Evolutionary conservation across 176 grass and related monocot species (phyloP).

Genomic region (Hordeum vulgare): DNA sequence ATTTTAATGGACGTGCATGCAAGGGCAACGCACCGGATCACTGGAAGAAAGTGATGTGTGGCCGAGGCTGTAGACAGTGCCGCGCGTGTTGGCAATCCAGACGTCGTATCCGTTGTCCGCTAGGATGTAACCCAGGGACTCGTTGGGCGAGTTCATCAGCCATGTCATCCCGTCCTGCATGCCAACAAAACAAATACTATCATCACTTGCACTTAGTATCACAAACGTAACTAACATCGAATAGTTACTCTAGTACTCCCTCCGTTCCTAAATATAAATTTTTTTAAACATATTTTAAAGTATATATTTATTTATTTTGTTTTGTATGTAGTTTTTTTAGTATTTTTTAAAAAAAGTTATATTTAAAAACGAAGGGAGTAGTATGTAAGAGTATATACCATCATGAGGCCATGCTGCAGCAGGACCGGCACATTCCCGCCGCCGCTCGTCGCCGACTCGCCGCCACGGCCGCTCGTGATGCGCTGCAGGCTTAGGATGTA

Average conservation of each 20-base stretch:
- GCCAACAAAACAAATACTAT: background rate
- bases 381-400: no score
- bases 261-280: no score
- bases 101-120: slow-evolving; percentile 54
- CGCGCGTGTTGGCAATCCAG: slow-evolving; percentile 51
- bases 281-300: no score
- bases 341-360: no score
- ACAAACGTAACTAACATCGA: no score
- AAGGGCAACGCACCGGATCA: slow-evolving; percentile 3
- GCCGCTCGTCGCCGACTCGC: background rate
- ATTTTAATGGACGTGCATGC: no score
- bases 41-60: slow-evolving; percentile 34
- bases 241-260: no score
- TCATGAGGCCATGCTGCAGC: slow-evolving; percentile 52
- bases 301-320: no score
- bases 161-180: slow-evolving; percentile 52
- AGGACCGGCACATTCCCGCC: slow-evolving; percentile 27
- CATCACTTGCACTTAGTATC: no score
- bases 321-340: no score
- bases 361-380: no score
- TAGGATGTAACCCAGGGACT: slow-evolving; percentile 54
- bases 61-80: slow-evolving; percentile 41
- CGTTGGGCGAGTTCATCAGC: slow-evolving; percentile 36
- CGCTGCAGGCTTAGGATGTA: slow-evolving; percentile 55
- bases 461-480: slow-evolving; percentile 18